Evolutionary conservation across 2,329 filamentous ascomycete genomes (phyloP).

Genomic region (Rasamsonia emersonii): DNA sequence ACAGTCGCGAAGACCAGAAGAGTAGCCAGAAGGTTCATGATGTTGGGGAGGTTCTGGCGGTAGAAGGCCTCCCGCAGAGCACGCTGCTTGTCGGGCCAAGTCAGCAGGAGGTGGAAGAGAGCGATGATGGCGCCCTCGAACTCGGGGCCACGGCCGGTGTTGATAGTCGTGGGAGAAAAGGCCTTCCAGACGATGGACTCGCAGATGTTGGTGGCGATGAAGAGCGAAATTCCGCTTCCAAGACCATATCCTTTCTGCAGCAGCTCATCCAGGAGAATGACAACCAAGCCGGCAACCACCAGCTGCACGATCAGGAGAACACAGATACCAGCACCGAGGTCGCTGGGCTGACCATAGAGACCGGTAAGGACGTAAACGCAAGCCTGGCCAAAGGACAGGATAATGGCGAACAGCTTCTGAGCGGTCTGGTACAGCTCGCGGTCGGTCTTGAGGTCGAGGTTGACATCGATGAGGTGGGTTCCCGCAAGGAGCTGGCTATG

Average conservation of each 20-base stretch:
- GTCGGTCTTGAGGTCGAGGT: constrained; percentile 99
- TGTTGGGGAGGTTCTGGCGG: constrained; percentile 97
- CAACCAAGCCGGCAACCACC: constrained; percentile 93
- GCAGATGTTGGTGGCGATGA: constrained; percentile 99
- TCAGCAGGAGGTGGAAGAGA: constrained; percentile 94
- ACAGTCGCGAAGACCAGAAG: constrained; percentile 90
- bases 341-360: constrained; percentile 92
- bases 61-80: constrained; percentile 98
- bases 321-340: constrained; percentile 95
- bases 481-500: constrained; percentile 78
- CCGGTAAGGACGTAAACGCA: constrained; percentile 98
- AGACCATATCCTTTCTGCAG: constrained; percentile 99
- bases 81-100: constrained; percentile 98
- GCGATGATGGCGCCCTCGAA: constrained; percentile 98
- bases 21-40: constrained; percentile 96
- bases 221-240: constrained; percentile 95
- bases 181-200: constrained; percentile 99
- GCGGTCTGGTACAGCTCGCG: constrained; percentile 99
- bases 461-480: constrained; percentile 99
- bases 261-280: constrained; percentile 97
- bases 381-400: constrained; percentile 93
- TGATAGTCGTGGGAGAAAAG: constrained; percentile 98
- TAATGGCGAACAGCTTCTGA: constrained; percentile 97
- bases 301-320: constrained; percentile 97
- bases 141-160: constrained; percentile 97